phyloP scores from a whole-genome alignment of 345 rosid genomes.

The Syzygium aromaticum region DNA sequence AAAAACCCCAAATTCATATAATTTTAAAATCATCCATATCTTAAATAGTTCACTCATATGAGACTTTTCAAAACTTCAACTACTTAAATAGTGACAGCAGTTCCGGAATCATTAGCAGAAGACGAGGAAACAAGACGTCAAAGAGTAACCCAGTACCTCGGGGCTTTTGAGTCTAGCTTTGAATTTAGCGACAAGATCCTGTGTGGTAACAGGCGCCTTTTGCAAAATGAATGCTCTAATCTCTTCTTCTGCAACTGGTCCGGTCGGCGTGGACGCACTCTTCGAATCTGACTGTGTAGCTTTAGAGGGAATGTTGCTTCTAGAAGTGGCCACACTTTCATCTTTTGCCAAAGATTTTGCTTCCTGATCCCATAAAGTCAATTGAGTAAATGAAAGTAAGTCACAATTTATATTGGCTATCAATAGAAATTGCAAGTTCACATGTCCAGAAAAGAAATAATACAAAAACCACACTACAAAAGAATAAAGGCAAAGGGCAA shows the following conservation, averaged over 20 bases:
- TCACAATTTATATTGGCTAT: neutral
- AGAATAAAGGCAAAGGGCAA: neutral
- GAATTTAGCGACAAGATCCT: conserved; percentile 80
- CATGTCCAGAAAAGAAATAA: neutral
- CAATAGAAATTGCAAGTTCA: neutral
- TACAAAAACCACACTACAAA: neutral
- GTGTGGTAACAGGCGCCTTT: conserved; percentile 73
- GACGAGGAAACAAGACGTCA: neutral
- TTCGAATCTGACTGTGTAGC: conserved; percentile 32
- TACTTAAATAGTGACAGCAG: neutral
- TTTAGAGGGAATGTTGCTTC: conserved; percentile 35
- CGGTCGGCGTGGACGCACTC: conserved; percentile 35
- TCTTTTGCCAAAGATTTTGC: conserved; percentile 37
- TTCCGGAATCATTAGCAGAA: neutral
- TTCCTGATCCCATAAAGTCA: conserved; percentile 29
- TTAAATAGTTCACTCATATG: neutral
- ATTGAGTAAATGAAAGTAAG: neutral
- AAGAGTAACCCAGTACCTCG: conserved; percentile 36
- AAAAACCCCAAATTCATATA: neutral
- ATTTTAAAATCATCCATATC: neutral
- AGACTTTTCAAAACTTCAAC: neutral
- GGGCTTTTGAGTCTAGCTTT: conserved; percentile 56
- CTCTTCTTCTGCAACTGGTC: conserved; percentile 86
- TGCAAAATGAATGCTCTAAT: conserved; percentile 76
- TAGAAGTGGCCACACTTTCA: conserved; percentile 30